Percentiles rank a stretch among this genome's conserved stretches.
Conservation (phyloP, 2,329 filamentous ascomycete species). For the Trichoderma breve region DNA sequence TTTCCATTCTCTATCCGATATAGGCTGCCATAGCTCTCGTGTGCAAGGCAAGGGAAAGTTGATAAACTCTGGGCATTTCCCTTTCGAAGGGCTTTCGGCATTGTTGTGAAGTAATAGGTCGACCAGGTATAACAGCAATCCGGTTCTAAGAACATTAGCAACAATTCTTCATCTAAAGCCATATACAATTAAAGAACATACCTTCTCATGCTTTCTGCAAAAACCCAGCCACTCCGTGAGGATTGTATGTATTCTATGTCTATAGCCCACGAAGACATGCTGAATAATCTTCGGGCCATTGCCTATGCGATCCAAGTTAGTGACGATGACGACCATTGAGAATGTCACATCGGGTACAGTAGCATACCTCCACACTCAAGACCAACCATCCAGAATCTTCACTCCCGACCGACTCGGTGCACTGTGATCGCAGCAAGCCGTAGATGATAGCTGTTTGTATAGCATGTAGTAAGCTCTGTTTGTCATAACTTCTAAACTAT, state of each 20-base stretch:
- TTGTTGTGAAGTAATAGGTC: conserved; percentile 2
- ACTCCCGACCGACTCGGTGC: not conserved
- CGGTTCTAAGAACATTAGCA: not conserved
- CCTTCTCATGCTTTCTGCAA: not conserved
- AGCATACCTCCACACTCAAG: not conserved
- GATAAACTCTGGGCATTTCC: conserved; percentile 7
- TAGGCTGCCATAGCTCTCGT: conserved; percentile 5
- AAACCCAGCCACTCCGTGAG: not conserved
- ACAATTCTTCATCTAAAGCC: not conserved
- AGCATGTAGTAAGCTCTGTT: not conserved
- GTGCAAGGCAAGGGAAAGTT: conserved; percentile 6
- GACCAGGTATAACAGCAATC: not conserved
- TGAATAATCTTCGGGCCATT: not conserved
- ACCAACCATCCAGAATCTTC: not conserved
- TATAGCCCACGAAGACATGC: not conserved
- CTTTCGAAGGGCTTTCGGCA: not conserved
- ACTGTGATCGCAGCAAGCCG: not conserved
- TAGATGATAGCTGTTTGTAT: not conserved
- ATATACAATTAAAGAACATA: not conserved
- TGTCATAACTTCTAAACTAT: not conserved
- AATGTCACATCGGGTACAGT: not conserved
- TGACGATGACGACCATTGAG: not conserved
- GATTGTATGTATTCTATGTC: not conserved
- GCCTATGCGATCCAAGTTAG: not conserved
- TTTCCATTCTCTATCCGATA: conserved; percentile 7